These are phyloP conservation scores for Penicillium verhagenii DNA, from an alignment of 495 filamentous ascomycete species.

Conservation along the genomic window DNA sequence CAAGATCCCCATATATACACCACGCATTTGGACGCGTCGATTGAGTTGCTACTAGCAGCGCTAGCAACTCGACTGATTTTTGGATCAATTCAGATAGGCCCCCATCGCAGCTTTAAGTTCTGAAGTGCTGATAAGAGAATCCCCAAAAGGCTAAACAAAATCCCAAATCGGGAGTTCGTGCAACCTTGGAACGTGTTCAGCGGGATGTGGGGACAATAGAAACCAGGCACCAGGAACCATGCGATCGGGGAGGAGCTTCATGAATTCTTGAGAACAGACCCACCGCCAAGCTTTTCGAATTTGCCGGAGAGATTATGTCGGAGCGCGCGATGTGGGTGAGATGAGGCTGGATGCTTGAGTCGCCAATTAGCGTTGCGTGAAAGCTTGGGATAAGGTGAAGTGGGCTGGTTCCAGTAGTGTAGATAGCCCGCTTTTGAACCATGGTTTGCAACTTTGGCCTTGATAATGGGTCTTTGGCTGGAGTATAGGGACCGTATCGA, in stretches of 20 bases:
- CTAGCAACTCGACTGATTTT: neutral
- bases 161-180: neutral
- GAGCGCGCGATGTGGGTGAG: neutral
- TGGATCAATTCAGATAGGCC: neutral
- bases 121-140: too few relatives aligned
- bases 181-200: neutral
- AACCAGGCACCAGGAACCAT: neutral
- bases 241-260: neutral
- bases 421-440: neutral
- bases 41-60: neutral
- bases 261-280: neutral
- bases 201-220: neutral
- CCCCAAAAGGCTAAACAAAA: neutral
- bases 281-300: neutral
- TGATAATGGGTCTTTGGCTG: neutral
- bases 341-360: neutral
- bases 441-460: neutral
- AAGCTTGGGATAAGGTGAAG: neutral
- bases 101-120: neutral
- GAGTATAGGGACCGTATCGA: neutral
- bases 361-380: neutral
- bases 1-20: neutral
- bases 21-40: neutral
- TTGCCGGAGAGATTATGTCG: neutral
- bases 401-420: neutral